Conservation (phyloP, 1,284 basidiomycete genomes). For the Tilletia indica region DNA sequence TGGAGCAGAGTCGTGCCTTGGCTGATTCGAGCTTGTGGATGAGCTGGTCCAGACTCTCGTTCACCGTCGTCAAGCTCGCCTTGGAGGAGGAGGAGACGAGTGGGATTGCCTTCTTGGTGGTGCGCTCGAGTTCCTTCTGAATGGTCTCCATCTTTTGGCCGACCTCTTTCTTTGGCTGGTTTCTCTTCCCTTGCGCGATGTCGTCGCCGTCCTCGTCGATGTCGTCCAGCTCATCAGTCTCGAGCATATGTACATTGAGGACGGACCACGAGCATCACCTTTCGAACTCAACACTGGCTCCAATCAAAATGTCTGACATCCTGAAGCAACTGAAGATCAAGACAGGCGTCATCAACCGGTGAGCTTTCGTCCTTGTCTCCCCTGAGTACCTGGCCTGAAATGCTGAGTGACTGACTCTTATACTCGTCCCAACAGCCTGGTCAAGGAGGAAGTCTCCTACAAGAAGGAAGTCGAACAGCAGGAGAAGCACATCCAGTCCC, state of each 20-base stretch:
- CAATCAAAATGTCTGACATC: neutral
- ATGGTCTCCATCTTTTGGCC: constrained; percentile 41
- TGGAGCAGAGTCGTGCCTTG: constrained; percentile 26
- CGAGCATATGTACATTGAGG: too few relatives aligned
- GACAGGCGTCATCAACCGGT: constrained; percentile 5
- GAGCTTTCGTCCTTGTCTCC: neutral
- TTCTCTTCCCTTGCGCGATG: too few relatives aligned
- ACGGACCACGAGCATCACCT: too few relatives aligned
- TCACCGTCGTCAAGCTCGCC: constrained; percentile 28
- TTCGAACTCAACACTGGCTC: too few relatives aligned
- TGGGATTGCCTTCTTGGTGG: constrained; percentile 35
- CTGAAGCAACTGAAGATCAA: constrained; percentile 15
- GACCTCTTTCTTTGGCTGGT: too few relatives aligned
- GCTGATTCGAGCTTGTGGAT: constrained; percentile 40
- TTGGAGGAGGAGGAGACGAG: constrained; percentile 30
- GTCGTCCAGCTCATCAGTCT: too few relatives aligned
- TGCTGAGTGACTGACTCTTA: neutral
- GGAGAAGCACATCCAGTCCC: constrained; percentile 1
- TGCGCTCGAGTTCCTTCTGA: constrained; percentile 42
- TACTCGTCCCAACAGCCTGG: neutral
- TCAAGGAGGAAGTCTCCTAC: constrained; percentile 11
- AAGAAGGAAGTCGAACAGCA: constrained; percentile 7
- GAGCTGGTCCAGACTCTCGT: constrained; percentile 42
- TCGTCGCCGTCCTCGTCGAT: too few relatives aligned
- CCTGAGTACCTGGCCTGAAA: neutral